A percentile compares a stretch with the other conserved stretches of the same genome.
Conservation (phyloP, 2,329 filamentous ascomycete species). For the Sarocladium oryzae region DNA sequence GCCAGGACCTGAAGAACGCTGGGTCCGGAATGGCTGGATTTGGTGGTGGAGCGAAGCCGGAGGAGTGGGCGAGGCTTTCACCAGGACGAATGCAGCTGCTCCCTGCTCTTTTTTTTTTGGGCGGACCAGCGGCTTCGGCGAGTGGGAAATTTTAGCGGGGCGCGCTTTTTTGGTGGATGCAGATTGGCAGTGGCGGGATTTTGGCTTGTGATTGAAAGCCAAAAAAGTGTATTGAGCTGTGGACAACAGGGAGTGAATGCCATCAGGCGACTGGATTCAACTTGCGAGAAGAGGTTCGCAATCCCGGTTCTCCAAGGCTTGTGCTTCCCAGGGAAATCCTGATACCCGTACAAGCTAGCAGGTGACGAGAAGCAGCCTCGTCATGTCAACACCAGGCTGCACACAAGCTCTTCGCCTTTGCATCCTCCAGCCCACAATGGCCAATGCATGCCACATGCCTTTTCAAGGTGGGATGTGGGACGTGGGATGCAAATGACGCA, state of each 20-base stretch:
- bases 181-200: background rate
- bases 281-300: too few relatives aligned
- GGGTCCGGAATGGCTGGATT: background rate
- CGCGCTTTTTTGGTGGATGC: slow-evolving; percentile 2
- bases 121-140: slow-evolving; percentile 6
- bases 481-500: slow-evolving; percentile 9
- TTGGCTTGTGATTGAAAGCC: slow-evolving; percentile 7
- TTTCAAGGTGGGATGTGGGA: background rate
- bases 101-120: too few relatives aligned
- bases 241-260: background rate
- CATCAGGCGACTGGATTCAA: background rate
- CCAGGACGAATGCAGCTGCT: slow-evolving; percentile 4
- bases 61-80: background rate
- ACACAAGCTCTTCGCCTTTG: background rate
- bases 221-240: background rate
- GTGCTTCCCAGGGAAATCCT: too few relatives aligned
- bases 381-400: background rate
- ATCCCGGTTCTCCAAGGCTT: too few relatives aligned
- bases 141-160: slow-evolving; percentile 2
- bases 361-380: background rate
- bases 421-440: too few relatives aligned
- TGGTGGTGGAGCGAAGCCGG: slow-evolving; percentile 3
- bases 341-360: background rate
- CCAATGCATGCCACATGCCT: background rate
- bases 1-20: background rate